Conservation (phyloP, 441 rosid species). For the Populus hybrid region DNA sequence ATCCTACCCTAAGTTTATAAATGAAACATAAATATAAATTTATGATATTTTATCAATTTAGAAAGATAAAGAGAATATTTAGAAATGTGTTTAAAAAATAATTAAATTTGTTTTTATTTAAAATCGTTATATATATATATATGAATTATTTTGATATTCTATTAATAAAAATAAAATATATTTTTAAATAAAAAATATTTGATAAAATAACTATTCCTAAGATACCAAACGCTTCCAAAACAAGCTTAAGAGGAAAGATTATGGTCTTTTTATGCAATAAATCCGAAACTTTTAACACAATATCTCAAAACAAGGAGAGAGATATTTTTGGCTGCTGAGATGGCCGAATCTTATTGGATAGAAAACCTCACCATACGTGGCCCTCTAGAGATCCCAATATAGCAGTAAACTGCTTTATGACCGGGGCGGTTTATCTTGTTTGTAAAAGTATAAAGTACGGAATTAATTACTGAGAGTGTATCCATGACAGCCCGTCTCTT, state of each 20-base stretch:
- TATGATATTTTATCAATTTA: no score
- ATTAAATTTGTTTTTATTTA: no score
- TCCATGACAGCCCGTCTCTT: neutral
- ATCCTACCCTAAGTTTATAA: no score
- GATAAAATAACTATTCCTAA: no score
- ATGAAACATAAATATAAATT: no score
- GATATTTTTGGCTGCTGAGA: conserved; percentile 12
- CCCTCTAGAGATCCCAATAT: neutral
- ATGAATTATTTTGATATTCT: no score
- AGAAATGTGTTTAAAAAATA: no score
- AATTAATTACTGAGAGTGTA: neutral
- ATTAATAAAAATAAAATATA: no score
- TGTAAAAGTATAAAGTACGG: neutral
- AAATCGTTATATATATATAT: no score
- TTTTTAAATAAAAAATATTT: no score
- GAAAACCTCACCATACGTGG: conserved; percentile 26
- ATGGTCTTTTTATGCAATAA: neutral
- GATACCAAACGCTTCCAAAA: no score
- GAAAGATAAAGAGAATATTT: neutral
- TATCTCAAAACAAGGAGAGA: neutral
- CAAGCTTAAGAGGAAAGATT: neutral
- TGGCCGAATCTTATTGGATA: conserved; percentile 28
- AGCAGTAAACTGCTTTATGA: neutral
- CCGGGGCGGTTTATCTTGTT: neutral
- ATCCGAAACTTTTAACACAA: neutral